Evolutionary conservation across 495 filamentous ascomycete genomes (phyloP).

Genomic region (Articulospora tetracladia): DNA sequence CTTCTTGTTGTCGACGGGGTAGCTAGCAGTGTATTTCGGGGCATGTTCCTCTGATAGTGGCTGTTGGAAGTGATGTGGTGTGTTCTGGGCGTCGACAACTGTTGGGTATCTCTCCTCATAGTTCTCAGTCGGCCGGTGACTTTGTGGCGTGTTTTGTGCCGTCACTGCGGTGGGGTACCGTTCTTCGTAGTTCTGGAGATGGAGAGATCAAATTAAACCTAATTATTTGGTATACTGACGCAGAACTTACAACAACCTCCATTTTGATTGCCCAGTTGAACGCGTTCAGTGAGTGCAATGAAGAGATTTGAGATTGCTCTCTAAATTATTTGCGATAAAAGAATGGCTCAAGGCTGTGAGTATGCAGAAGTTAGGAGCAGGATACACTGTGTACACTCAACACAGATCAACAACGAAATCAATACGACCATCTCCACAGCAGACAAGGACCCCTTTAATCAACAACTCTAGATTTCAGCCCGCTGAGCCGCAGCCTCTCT

Average conservation of each 20-base stretch:
- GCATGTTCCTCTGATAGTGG: neutral
- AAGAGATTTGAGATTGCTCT: too few species aligned
- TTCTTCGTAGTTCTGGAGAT: neutral
- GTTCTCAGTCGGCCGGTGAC: neutral
- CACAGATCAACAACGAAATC: neutral
- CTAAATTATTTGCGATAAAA: neutral
- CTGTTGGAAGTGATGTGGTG: neutral
- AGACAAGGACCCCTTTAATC: neutral
- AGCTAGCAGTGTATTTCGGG: neutral
- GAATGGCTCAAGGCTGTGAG: neutral
- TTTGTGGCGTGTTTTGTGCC: neutral
- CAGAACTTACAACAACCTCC: neutral
- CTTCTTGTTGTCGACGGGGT: neutral
- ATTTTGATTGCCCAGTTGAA: neutral
- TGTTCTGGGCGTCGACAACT: neutral
- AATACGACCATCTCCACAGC: neutral
- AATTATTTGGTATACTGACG: neutral
- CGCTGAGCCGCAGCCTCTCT: neutral
- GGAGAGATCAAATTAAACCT: neutral
- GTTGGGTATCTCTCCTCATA: constrained; percentile 10
- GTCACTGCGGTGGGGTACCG: neutral
- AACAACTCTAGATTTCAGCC: neutral
- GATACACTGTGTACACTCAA: neutral
- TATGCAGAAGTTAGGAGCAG: neutral
- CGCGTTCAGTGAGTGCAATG: too few species aligned